Evolutionary conservation across 805 yeast species (phyloP), one percentile per base, ranked within the genome.

Genomic region (Spathaspora passalidarum): DNA sequence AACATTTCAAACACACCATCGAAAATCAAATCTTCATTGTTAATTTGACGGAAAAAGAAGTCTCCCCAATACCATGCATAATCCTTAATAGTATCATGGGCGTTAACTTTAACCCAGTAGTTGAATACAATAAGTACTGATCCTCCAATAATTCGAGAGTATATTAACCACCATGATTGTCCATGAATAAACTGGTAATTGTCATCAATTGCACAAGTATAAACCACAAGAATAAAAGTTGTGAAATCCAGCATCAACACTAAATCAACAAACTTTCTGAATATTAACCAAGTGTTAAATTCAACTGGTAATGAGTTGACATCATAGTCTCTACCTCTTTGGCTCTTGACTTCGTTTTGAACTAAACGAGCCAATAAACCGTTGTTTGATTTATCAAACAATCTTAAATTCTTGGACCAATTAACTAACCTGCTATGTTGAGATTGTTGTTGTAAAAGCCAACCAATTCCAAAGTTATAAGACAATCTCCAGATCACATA

Each of bases 51-150:
- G 67, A 88, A 88, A 75, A 88, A 88, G 67, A 88, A 88, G 65
- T 88, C 96, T 21, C 96, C 96, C 96, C 96, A 88, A 64, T 88
- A 88, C 96, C 96, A 88, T 9, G 96, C 96, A 60, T 82, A 88
- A 60, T 88, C 96, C 62, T 88, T 87, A 48, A 88, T 90, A 16
- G 88, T 90, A 53, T 90, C 77, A 62, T 88, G 96, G 26, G 96
- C 96, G 62, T 88, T 91, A 19, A 87, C 67, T 61, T 88, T 88
- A 40, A 88, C 96, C 90, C 94, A 85, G 22, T 85, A 70, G 59
- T 88, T 88, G 69, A 88, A 86, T 16, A 85, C 48, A 49, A 87
- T 81, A 54, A 88, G 73, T 4, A 68, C 51, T 1, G 73, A 54
- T n/a, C 96, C 96, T 13, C 82, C 64, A 1, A 68, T 44, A 59